Percentiles rank a stretch among this genome's conserved stretches.
These are phyloP conservation scores for Talaromyces ruber DNA, from an alignment of 495 filamentous ascomycete genomes.

Conservation along the genomic window DNA sequence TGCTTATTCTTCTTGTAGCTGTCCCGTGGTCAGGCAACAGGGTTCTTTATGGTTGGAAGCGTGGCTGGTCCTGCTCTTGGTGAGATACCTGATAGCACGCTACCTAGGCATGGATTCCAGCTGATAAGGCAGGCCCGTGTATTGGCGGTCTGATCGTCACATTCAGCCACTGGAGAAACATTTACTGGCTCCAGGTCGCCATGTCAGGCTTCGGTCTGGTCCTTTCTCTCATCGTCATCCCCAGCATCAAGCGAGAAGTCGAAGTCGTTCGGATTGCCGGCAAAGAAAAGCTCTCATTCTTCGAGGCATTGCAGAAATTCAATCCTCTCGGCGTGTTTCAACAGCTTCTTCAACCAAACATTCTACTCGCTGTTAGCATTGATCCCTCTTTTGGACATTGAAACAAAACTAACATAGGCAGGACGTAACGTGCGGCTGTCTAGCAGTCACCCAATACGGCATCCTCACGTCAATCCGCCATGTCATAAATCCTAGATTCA, in stretches of 20 bases:
- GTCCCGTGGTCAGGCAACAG: slow-evolving; percentile 46
- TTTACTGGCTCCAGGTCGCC: slow-evolving; percentile 51
- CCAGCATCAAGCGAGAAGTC: slow-evolving; percentile 18
- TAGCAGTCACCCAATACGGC: slow-evolving; percentile 65
- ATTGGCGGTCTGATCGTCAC: slow-evolving; percentile 48
- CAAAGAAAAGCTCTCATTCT: not conserved
- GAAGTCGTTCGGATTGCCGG: not conserved
- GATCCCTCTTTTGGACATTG: not conserved
- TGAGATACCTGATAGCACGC: slow-evolving; percentile 8
- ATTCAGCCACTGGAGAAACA: slow-evolving; percentile 45
- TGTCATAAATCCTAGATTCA: slow-evolving; percentile 65
- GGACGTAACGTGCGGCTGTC: slow-evolving; percentile 52
- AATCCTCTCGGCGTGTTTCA: slow-evolving; percentile 30
- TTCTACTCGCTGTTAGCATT: slow-evolving; percentile 28
- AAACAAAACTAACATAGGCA: slow-evolving; percentile 6
- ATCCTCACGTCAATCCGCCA: slow-evolving; percentile 65
- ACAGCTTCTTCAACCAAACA: slow-evolving; percentile 29
- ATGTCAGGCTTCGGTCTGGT: slow-evolving; percentile 34
- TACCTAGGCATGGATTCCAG: not conserved
- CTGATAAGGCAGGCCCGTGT: slow-evolving; percentile 26
- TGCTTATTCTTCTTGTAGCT: slow-evolving; percentile 20
- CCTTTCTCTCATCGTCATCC: slow-evolving; percentile 30
- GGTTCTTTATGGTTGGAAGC: slow-evolving; percentile 46
- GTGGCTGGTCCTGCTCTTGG: slow-evolving; percentile 50
- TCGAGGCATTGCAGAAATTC: slow-evolving; percentile 11